phyloP scores from a whole-genome alignment of 805 yeast species.

The Debaryomyces maramus region DNA sequence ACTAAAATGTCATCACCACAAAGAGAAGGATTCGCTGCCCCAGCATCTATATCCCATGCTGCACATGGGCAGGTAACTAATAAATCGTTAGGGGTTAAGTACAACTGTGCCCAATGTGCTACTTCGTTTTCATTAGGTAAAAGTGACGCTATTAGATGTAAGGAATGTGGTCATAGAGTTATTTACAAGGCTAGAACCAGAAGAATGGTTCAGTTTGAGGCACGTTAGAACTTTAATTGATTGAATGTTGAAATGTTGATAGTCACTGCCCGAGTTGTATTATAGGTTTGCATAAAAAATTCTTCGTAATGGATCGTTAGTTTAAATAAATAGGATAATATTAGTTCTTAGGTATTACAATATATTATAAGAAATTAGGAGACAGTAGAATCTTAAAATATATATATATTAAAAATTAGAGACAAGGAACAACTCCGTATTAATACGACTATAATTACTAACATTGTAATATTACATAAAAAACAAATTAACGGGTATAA shows the following conservation, averaged over 20 bases:
- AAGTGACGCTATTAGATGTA: conserved; percentile 96
- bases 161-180: conserved; percentile 98
- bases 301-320: neutral
- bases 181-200: conserved; percentile 95
- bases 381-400: neutral
- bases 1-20: conserved; percentile 45
- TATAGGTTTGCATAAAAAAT: neutral
- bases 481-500: neutral
- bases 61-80: conserved; percentile 76
- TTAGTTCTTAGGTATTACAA: neutral
- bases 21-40: conserved; percentile 88
- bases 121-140: conserved; percentile 82
- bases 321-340: neutral
- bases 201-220: conserved; percentile 75
- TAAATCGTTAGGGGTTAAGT: conserved; percentile 78
- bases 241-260: neutral
- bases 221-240: conserved; percentile 24
- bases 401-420: neutral
- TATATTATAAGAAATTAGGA: neutral
- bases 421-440: neutral
- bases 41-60: conserved; percentile 68
- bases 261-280: neutral
- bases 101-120: conserved; percentile 96
- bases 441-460: neutral
- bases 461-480: conserved; percentile 1